Evolutionary conservation across 306 rosid genomes (phyloP).

Genomic region (Lablab purpureus): DNA sequence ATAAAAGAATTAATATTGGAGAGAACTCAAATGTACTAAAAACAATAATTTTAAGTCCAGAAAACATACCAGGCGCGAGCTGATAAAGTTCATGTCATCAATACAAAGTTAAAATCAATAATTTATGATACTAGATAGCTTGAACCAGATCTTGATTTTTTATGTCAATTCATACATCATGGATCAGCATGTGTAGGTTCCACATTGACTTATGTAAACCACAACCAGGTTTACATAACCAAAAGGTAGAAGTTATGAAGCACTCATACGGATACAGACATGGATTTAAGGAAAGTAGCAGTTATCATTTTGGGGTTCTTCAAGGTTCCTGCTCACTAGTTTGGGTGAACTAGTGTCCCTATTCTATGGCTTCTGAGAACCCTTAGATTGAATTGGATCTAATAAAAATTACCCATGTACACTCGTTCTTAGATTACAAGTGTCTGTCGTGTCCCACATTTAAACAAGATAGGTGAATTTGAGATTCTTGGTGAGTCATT

Average conservation of each 20-base stretch:
- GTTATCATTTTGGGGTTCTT: not conserved
- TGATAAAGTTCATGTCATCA: conserved; percentile 16
- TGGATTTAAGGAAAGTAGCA: not conserved
- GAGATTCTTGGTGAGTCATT: too few relatives aligned
- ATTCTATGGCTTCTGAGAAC: not conserved
- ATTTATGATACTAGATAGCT: conserved; percentile 18
- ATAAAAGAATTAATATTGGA: conserved; percentile 19
- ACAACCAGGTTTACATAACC: conserved; percentile 27
- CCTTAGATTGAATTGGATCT: not conserved
- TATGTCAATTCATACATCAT: conserved; percentile 17
- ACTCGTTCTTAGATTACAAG: not conserved
- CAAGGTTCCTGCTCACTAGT: not conserved
- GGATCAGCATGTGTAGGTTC: not conserved
- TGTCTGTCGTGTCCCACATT: not conserved
- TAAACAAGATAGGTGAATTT: too few relatives aligned
- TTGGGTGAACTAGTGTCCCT: not conserved
- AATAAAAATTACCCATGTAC: not conserved
- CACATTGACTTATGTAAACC: conserved; percentile 5
- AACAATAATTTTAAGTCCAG: conserved; percentile 1
- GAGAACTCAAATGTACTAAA: not conserved
- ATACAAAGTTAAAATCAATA: conserved; percentile 28
- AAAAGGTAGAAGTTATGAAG: conserved; percentile 22
- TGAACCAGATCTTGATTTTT: conserved; percentile 17
- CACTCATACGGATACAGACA: too few relatives aligned
- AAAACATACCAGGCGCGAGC: conserved; percentile 23